phyloP scores from a whole-genome alignment of 148 eudicot species.

The Beta vulgaris region DNA sequence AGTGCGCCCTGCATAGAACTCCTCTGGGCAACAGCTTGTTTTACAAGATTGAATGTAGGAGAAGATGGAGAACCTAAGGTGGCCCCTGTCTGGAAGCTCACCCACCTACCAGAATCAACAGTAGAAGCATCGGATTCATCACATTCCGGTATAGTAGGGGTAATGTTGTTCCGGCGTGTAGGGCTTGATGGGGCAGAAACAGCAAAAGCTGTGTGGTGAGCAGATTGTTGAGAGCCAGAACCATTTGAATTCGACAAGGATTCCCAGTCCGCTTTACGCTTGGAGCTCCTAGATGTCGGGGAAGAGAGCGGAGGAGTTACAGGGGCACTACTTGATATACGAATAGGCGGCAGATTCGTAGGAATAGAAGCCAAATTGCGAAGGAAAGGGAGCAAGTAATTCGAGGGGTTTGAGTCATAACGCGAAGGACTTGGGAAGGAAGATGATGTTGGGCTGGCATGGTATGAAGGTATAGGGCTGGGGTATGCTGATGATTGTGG shows the following conservation, averaged over 20 bases:
- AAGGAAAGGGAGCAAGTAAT: slow-evolving; percentile 76
- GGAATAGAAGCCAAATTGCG: slow-evolving; percentile 64
- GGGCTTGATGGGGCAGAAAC: slow-evolving; percentile 88
- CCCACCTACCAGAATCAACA: slow-evolving; percentile 76
- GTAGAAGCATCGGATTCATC: slow-evolving; percentile 88
- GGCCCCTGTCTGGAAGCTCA: slow-evolving; percentile 59
- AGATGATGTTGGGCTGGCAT: slow-evolving; percentile 84
- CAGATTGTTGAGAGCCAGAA: slow-evolving; percentile 36
- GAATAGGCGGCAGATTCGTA: slow-evolving; percentile 63
- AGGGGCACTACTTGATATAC: slow-evolving; percentile 93
- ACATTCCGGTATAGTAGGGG: slow-evolving; percentile 89
- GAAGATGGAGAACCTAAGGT: slow-evolving; percentile 59
- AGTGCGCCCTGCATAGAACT: slow-evolving; percentile 32
- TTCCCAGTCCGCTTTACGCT: slow-evolving; percentile 65
- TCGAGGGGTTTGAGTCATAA: slow-evolving; percentile 56
- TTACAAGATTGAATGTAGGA: slow-evolving; percentile 88
- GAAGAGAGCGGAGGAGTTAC: slow-evolving; percentile 93
- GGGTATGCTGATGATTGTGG: slow-evolving; percentile 82
- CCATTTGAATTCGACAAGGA: slow-evolving; percentile 40
- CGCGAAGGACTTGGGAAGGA: slow-evolving; percentile 87
- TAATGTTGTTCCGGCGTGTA: slow-evolving; percentile 48
- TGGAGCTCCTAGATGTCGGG: slow-evolving; percentile 73
- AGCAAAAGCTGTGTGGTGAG: slow-evolving; percentile 52
- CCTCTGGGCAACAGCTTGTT: slow-evolving; percentile 52
- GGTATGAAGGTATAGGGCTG: slow-evolving; percentile 93